Percentiles rank a stretch among this genome's conserved stretches.
These are phyloP conservation scores for Pythium scleroteichum DNA, from an alignment of 352 stramenopile species.

Conservation along the genomic window DNA sequence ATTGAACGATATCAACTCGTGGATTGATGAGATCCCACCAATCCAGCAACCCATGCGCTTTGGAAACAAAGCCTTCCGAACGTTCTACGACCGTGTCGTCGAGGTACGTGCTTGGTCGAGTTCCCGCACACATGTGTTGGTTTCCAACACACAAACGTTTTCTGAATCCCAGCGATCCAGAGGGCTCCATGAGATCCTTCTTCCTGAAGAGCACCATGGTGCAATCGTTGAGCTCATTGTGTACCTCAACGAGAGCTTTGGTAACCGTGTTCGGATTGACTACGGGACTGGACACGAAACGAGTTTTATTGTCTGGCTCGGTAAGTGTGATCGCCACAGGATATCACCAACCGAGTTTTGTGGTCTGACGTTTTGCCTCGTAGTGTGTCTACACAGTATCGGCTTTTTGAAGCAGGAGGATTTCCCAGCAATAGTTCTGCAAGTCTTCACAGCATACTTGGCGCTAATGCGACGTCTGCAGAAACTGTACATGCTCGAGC, in stretches of 20 bases:
- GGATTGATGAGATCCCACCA: slow-evolving; percentile 91
- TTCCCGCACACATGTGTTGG: not conserved
- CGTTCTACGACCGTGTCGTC: slow-evolving; percentile 83
- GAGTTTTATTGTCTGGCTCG: slow-evolving; percentile 96
- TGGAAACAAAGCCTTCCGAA: slow-evolving; percentile 94
- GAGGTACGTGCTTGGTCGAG: slow-evolving; percentile 38
- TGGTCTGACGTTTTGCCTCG: slow-evolving; percentile 9
- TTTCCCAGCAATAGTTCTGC: slow-evolving; percentile 87
- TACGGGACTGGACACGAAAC: slow-evolving; percentile 99
- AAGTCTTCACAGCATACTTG: slow-evolving; percentile 94
- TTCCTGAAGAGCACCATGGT: slow-evolving; percentile 54
- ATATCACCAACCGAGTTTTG: slow-evolving; percentile 9
- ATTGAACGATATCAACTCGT: slow-evolving; percentile 68
- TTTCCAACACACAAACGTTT: no score
- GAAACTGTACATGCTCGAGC: slow-evolving; percentile 97
- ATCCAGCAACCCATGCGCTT: slow-evolving; percentile 94
- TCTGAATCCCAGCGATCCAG: slow-evolving; percentile 38
- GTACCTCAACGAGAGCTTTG: slow-evolving; percentile 97
- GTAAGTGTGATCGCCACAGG: slow-evolving; percentile 27
- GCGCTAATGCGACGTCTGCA: slow-evolving; percentile 93
- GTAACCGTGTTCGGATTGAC: slow-evolving; percentile 96
- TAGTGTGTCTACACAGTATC: slow-evolving; percentile 87
- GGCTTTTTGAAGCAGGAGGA: slow-evolving; percentile 86
- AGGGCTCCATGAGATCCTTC: slow-evolving; percentile 58
- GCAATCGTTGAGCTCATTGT: slow-evolving; percentile 90